A percentile compares a stretch with the other conserved stretches of the same genome.
Conservation (phyloP, 1,284 basidiomycete species). For the Wallemia mellicola region DNA sequence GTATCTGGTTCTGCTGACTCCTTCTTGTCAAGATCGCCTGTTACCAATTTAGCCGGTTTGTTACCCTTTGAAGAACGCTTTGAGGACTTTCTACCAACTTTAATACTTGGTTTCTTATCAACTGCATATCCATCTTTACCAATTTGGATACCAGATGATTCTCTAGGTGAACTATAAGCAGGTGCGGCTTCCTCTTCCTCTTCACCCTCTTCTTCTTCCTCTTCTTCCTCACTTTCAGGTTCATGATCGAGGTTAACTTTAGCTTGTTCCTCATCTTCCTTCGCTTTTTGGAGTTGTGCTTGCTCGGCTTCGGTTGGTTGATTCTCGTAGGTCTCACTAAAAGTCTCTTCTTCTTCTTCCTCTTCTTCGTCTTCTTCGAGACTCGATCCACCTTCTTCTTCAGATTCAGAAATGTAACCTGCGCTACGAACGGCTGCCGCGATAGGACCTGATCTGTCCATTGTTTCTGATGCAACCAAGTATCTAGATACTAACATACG, state of each 20-base stretch:
- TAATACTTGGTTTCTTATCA: not conserved
- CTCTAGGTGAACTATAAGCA: slow-evolving; percentile 16
- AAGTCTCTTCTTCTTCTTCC: slow-evolving; percentile 17
- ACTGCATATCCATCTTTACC: slow-evolving; percentile 42
- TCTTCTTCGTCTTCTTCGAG: slow-evolving; percentile 28
- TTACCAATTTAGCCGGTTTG: not conserved
- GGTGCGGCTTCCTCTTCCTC: slow-evolving; percentile 20
- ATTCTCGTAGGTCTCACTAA: slow-evolving; percentile 19
- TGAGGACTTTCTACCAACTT: not conserved
- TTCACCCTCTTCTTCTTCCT: slow-evolving; percentile 19
- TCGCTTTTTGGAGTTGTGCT: slow-evolving; percentile 8
- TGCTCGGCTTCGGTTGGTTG: slow-evolving; percentile 19
- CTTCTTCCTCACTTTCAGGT: slow-evolving; percentile 15
- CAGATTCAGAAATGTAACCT: slow-evolving; percentile 39
- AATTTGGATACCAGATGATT: slow-evolving; percentile 22
- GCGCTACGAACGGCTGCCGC: slow-evolving; percentile 67
- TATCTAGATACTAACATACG: slow-evolving; percentile 89
- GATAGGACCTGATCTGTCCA: slow-evolving; percentile 76
- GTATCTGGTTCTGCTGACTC: not conserved
- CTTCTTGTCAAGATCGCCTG: not conserved
- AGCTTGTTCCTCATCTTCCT: not conserved
- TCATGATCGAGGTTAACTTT: not conserved
- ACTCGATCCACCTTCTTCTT: slow-evolving; percentile 34
- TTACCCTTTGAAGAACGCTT: not conserved
- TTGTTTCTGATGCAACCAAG: slow-evolving; percentile 72